Base-by-base conservation (phyloP, 2,329 filamentous ascomycete species). In the Penicillium sp. region DNA sequence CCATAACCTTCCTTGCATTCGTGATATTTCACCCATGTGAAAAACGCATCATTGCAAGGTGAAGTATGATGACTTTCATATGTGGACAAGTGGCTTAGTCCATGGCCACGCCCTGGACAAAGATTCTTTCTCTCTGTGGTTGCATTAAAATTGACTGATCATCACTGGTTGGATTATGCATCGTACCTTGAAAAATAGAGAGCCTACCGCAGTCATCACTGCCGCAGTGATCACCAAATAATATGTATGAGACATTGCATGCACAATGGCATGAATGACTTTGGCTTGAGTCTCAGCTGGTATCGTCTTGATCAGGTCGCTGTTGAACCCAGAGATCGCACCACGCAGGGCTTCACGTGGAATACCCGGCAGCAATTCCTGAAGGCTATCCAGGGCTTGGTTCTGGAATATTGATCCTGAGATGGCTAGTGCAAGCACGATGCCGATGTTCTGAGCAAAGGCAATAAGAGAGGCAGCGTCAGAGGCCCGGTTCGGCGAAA, bases 211-310 rank as follows among this genome's bases (percentile, higher is more conserved):
- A 9, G 60, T 53, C 51, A 70, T 41, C 5, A 57, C 60, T 7
- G 67, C 66, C 1, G 63, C 68, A 3, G 60, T 54, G 22, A 68
- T 61, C 11, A 64, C 58, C 14, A 65, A 52, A 10, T 55, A 58
- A 35, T 65, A 67, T 7, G 59, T 57, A 10, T 56, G 60, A 4
- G 56, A 53, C 49, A 65, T 62, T 6, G 60, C 56, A 21, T 63
- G 37, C 2, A 65, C 63, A 31, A 67, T 55, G 3, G 53, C 58
- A 26, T 56, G 52, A n/a, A 64, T 27, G 1, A 55, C 63, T 19
- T 56, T 29, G 1, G 26, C 43, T 11, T 53, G 50, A 8, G 53
- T 43, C 4, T 50, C 22, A 13, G 43, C 29, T 3, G 48, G 31
- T 2, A 61, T n/a, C 0, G 37, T 29, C 26, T 27, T 41, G 21